Conservation (phyloP, 139 green algal species). For the Volvox africanus region DNA sequence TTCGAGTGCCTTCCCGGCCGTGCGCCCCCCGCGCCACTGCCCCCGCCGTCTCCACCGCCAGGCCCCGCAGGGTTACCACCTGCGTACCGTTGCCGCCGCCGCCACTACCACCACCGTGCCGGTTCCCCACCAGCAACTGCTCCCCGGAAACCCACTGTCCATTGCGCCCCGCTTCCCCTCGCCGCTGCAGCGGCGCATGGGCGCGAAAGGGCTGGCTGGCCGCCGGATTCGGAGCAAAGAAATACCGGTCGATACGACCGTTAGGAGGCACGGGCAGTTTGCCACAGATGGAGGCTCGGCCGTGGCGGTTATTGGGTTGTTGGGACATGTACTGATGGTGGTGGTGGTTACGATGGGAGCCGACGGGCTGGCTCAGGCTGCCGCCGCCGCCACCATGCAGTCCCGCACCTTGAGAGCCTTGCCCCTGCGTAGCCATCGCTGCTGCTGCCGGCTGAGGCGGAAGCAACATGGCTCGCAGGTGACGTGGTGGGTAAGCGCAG, state of each 20-base stretch:
- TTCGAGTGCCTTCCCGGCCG: neutral
- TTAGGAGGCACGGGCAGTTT: neutral
- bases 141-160: neutral
- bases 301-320: neutral
- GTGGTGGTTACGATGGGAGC: neutral
- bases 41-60: neutral
- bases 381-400: neutral
- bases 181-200: neutral
- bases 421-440: neutral
- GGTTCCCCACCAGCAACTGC: neutral
- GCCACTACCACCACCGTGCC: too few relatives aligned
- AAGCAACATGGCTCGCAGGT: conserved; percentile 9
- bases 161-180: neutral
- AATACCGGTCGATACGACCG: conserved; percentile 7
- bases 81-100: neutral
- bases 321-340: neutral
- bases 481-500: conserved; percentile 50
- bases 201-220: conserved; percentile 6
- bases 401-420: neutral
- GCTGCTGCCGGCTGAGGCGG: neutral
- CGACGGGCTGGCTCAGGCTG: neutral
- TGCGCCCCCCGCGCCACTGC: neutral
- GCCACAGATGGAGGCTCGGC: neutral
- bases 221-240: neutral
- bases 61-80: conserved; percentile 19